Evolutionary conservation across 2,329 filamentous ascomycete species (phyloP).

Genomic region (Colletotrichum sublineola): DNA sequence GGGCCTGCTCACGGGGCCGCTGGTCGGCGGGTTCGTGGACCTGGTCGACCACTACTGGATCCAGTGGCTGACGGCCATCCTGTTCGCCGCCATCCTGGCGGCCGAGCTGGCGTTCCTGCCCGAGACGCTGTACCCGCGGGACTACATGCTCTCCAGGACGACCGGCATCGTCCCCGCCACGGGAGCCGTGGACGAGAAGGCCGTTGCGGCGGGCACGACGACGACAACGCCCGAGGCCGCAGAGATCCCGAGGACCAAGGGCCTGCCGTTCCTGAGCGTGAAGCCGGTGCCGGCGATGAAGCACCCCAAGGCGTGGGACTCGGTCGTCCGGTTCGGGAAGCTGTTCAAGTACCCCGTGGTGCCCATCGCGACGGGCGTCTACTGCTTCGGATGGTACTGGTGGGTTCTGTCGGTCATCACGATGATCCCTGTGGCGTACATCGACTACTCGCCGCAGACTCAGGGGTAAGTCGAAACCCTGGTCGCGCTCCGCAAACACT

Average conservation of each 20-base stretch:
- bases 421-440: constrained; percentile 65
- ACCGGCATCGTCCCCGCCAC: constrained; percentile 17
- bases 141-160: constrained; percentile 56
- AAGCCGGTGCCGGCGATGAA: constrained; percentile 62
- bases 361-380: constrained; percentile 60
- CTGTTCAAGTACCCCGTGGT: constrained; percentile 62
- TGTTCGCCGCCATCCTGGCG: constrained; percentile 62
- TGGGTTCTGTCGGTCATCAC: constrained; percentile 68
- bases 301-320: constrained; percentile 64
- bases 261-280: constrained; percentile 60
- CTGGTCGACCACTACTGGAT: constrained; percentile 64
- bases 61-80: constrained; percentile 66
- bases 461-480: constrained; percentile 55
- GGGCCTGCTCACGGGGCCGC: constrained; percentile 60
- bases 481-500: not conserved
- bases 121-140: constrained; percentile 69
- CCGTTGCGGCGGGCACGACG: constrained; percentile 32
- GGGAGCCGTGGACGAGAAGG: constrained; percentile 35
- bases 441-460: constrained; percentile 59
- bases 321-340: constrained; percentile 59
- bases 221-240: constrained; percentile 32
- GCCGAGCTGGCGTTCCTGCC: constrained; percentile 64
- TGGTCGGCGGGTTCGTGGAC: constrained; percentile 65
- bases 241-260: constrained; percentile 54
- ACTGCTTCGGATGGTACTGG: constrained; percentile 69